These are phyloP conservation scores for Plasmodium ovale DNA, from an alignment of 169 alveolate species.

Conservation along the genomic window DNA sequence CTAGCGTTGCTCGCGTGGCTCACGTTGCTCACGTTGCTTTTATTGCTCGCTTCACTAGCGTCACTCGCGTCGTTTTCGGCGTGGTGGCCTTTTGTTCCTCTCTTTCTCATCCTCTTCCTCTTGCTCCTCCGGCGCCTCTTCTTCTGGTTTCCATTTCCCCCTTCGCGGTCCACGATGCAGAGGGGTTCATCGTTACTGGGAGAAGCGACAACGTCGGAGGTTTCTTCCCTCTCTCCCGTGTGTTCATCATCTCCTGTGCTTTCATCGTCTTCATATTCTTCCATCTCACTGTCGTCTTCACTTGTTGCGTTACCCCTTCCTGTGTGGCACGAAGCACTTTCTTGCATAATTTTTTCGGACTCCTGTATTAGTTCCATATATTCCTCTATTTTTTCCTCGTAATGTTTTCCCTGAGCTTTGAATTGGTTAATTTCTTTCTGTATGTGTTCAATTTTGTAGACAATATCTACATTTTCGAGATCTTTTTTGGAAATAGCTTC, in stretches of 20 bases:
- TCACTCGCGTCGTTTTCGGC: background rate
- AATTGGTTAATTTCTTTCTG: constrained; percentile 42
- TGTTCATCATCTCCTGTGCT: background rate
- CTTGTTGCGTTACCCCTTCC: background rate
- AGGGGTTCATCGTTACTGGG: background rate
- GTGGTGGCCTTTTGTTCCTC: constrained; percentile 5
- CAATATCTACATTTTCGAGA: constrained; percentile 65
- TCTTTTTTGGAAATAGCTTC: constrained; percentile 58
- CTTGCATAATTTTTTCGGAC: constrained; percentile 29
- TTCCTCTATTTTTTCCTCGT: constrained; percentile 25
- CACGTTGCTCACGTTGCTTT: too few relatives aligned
- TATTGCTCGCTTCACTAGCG: background rate
- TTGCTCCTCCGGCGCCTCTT: constrained; percentile 23
- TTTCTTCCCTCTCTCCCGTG: background rate
- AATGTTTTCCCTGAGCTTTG: background rate
- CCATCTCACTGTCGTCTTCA: background rate
- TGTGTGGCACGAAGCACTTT: constrained; percentile 1
- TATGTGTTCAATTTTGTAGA: constrained; percentile 35
- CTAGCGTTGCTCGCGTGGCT: background rate
- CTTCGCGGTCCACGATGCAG: background rate
- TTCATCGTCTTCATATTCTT: background rate
- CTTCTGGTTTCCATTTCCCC: constrained; percentile 24
- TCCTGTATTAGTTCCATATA: constrained; percentile 26
- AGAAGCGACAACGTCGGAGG: background rate
- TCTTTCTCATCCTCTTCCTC: constrained; percentile 49